Evolutionary conservation across 2,329 filamentous ascomycete genomes (phyloP).

Genomic region (Trichoderma gracile): DNA sequence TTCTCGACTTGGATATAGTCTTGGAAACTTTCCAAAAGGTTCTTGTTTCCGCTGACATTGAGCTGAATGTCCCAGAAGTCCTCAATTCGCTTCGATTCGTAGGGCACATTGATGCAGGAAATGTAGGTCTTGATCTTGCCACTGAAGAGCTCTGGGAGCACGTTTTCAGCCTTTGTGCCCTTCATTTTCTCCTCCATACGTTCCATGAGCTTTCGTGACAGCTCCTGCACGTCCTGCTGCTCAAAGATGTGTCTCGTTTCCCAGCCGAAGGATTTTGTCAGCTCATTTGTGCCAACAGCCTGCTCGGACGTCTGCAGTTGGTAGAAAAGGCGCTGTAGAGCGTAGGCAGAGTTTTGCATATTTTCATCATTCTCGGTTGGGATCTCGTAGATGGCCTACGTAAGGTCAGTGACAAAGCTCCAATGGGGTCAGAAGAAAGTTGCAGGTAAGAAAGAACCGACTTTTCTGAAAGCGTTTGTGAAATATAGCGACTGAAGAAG

Average conservation of each 20-base stretch:
- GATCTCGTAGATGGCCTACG: constrained; percentile 90
- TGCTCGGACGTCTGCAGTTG: constrained; percentile 82
- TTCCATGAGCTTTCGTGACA: constrained; percentile 96
- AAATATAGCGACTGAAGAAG: constrained; percentile 83
- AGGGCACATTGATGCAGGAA: constrained; percentile 96
- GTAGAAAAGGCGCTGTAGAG: constrained; percentile 91
- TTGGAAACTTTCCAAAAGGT: constrained; percentile 88
- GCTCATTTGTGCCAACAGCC: constrained; percentile 86
- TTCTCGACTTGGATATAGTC: constrained; percentile 97
- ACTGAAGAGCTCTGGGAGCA: constrained; percentile 86
- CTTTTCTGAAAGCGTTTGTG: constrained; percentile 91
- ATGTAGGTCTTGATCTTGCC: constrained; percentile 99
- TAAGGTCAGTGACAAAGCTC: constrained; percentile 24
- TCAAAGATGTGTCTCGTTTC: constrained; percentile 97
- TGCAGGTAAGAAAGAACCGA: constrained; percentile 38
- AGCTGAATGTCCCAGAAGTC: constrained; percentile 99
- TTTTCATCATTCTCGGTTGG: constrained; percentile 84
- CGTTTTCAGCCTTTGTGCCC: constrained; percentile 86
- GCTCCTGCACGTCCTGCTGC: constrained; percentile 96
- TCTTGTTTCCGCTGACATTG: constrained; percentile 93
- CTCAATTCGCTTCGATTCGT: constrained; percentile 91
- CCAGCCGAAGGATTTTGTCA: constrained; percentile 97
- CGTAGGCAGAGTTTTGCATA: constrained; percentile 86
- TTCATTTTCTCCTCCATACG: constrained; percentile 98
- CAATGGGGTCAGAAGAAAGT: no score